A percentile compares a stretch with the other conserved stretches of the same genome.
These are phyloP conservation scores for Erodium moschatum DNA, from an alignment of 441 rosid species.

Conservation along the genomic window DNA sequence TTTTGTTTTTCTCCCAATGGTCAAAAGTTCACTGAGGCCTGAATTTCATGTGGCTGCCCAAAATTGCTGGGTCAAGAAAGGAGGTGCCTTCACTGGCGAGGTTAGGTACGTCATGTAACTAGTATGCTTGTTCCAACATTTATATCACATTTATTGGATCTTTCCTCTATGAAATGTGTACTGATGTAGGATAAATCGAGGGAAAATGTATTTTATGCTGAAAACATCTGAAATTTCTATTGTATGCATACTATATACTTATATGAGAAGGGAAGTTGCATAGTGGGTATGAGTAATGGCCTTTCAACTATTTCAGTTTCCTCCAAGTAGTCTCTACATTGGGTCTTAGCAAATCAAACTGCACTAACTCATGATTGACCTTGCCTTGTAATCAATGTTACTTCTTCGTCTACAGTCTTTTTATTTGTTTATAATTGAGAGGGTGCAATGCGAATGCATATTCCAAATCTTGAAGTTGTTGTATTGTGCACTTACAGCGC, in stretches of 20 bases:
- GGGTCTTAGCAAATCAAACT: background rate
- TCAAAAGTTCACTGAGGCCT: constrained; percentile 40
- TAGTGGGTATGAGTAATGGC: background rate
- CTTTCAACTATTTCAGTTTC: no score
- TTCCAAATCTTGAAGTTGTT: constrained; percentile 1
- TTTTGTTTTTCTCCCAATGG: constrained; percentile 47
- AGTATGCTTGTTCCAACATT: background rate
- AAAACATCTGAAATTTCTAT: no score
- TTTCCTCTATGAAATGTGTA: no score
- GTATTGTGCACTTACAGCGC: constrained; percentile 32
- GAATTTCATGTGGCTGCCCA: constrained; percentile 59
- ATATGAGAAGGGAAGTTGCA: background rate
- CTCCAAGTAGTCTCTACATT: no score
- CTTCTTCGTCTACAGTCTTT: no score
- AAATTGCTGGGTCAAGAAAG: constrained; percentile 72
- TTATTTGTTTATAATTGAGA: background rate
- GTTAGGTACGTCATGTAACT: constrained; percentile 37
- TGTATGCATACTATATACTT: background rate
- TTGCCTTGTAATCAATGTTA: background rate
- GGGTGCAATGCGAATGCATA: background rate
- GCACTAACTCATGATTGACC: background rate
- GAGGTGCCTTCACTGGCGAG: constrained; percentile 74
- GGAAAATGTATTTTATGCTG: no score
- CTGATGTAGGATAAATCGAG: no score
- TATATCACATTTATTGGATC: background rate